Evolutionary conservation across 805 yeast species (phyloP), one percentile per base, ranked within the genome.

Genomic region (Ogataea pignaliae): DNA sequence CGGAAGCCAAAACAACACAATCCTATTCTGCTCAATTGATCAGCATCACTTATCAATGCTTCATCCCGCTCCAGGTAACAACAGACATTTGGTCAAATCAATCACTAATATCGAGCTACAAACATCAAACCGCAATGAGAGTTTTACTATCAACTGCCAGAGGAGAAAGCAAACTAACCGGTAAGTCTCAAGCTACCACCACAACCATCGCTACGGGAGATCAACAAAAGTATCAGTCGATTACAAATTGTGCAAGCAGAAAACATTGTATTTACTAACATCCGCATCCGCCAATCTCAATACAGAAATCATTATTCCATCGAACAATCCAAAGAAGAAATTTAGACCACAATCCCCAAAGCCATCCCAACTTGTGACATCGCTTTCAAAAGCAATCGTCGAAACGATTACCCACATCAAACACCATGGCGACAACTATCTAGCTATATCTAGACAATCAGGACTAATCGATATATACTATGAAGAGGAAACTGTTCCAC

Each of bases 141-240:
- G 42, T 54, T 10, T 51, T 54, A 12, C 45, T 54, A 5, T 54
- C 58, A 15, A 52, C 56, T 2, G 54, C 54, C 5, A 45, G 56
- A 30, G 41, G 45, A 17, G 52, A 48, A n/a, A 39, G 40, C n/a
- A 51, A 53, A 26, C 45, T 54, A 30, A 43, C 55, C 2, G 56
- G 58, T 54, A 51, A 30, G 58, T 40, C 14, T 30, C 14, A 30
- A 30, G 14, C 26, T 21, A 21, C 26, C 26, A 21, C 26, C 26
- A 21, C 26, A 21, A 21, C 26, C 26, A 21, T 21, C 7, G 7
- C 26, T 5, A 21, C 26, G 26, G 26, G 7, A 7, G 26, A 21
- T 4, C 26, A 21, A 21, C 26, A 21, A 21, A 7, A 7, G 4
- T 21, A 21, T n/a, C n/a, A n/a, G n/a, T n/a, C n/a, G n/a, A n/a